Evolutionary conservation across 768 basidiomycete species (phyloP).

Genomic region (Russula sp.): DNA sequence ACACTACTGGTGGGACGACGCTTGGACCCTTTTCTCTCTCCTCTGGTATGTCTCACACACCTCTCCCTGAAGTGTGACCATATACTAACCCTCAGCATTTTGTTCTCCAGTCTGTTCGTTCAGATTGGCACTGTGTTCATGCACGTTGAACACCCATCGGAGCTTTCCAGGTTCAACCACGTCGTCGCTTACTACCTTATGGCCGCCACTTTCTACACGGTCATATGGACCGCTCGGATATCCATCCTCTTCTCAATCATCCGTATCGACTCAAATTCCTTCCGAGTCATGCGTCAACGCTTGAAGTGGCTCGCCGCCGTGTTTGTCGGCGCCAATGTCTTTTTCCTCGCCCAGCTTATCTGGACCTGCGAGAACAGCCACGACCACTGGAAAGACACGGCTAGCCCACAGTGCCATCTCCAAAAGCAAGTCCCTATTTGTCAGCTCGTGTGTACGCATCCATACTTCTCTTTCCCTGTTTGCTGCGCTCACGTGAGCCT

Average conservation of each 20-base stretch:
- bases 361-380: slow-evolving; percentile 39
- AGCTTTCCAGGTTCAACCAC: slow-evolving; percentile 22
- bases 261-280: slow-evolving; percentile 40
- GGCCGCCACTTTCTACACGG: slow-evolving; percentile 26
- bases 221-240: slow-evolving; percentile 36
- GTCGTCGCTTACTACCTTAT: slow-evolving; percentile 29
- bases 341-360: slow-evolving; percentile 42
- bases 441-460: slow-evolving; percentile 45
- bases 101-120: slow-evolving; percentile 20
- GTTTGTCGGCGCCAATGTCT: slow-evolving; percentile 32
- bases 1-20: slow-evolving; percentile 30
- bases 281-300: slow-evolving; percentile 8
- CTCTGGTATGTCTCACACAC: slow-evolving; percentile 17
- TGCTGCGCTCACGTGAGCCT: not conserved
- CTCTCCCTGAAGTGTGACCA: not conserved
- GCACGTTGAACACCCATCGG: slow-evolving; percentile 23
- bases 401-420: slow-evolving; percentile 39
- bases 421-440: slow-evolving; percentile 43
- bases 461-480: not conserved
- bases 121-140: slow-evolving; percentile 28
- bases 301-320: slow-evolving; percentile 23
- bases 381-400: slow-evolving; percentile 35
- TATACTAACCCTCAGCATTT: not conserved
- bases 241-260: slow-evolving; percentile 51
- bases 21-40: slow-evolving; percentile 27